phyloP scores from a whole-genome alignment of 352 stramenopile genomes.

The Phytophthora rubi region DNA sequence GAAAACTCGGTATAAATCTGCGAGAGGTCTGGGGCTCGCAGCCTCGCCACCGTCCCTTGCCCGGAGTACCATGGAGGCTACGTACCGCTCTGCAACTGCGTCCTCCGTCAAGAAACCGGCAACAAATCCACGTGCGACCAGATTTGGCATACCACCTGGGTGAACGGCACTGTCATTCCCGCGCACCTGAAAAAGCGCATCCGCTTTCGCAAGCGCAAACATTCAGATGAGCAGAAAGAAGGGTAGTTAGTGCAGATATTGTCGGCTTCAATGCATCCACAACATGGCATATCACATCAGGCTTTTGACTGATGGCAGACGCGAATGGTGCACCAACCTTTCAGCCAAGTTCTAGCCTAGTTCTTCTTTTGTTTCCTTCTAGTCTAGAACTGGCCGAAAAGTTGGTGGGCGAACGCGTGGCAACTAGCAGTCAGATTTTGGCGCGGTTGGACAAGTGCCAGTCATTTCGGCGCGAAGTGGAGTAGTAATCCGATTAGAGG shows the following conservation, averaged over 20 bases:
- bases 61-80: too few species aligned
- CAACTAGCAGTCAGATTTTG: too few species aligned
- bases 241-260: not conserved
- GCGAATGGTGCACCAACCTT: not conserved
- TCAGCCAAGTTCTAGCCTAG: not conserved
- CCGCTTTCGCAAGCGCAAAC: constrained; percentile 5
- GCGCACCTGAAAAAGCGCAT: not conserved
- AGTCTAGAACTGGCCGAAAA: not conserved
- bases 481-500: not conserved
- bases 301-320: too few species aligned
- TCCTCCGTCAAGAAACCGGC: constrained; percentile 6
- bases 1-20: too few species aligned
- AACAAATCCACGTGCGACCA: constrained; percentile 12
- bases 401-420: not conserved
- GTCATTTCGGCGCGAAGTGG: not conserved
- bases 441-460: too few species aligned
- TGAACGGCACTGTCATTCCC: not conserved
- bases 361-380: not conserved
- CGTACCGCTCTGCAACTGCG: constrained; percentile 3
- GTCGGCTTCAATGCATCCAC: too few species aligned
- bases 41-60: too few species aligned
- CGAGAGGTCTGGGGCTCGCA: too few species aligned
- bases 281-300: too few species aligned
- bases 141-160: constrained; percentile 9
- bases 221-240: not conserved